Percentiles rank a stretch among this genome's conserved stretches.
These are phyloP conservation scores for Limonium bicolor DNA, from an alignment of 148 eudicot genomes.

Conservation along the genomic window DNA sequence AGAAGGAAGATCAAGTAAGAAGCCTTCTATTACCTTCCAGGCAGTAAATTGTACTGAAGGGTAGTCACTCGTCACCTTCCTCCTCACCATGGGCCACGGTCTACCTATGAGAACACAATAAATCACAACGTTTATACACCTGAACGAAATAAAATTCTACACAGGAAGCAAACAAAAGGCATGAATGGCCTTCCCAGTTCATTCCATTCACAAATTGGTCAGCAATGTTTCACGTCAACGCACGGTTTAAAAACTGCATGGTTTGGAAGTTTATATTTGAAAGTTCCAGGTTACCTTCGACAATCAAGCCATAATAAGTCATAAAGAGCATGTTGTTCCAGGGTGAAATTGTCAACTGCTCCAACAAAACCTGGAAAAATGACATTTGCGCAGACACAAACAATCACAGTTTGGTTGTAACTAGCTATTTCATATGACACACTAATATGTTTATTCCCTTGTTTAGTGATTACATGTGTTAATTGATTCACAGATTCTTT, in stretches of 20 bases:
- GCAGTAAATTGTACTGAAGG: conserved; percentile 44
- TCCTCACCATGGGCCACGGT: conserved; percentile 29
- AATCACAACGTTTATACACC: not conserved
- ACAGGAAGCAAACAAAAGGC: no score
- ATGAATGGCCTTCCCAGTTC: no score
- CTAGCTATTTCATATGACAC: not conserved
- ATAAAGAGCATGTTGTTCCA: conserved; percentile 56
- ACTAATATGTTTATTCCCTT: no score
- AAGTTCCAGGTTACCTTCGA: conserved; percentile 67
- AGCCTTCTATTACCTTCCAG: conserved; percentile 27
- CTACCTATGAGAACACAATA: conserved; percentile 23
- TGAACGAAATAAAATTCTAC: no score
- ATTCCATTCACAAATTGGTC: no score
- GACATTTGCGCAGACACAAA: not conserved
- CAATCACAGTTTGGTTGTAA: conserved; percentile 3
- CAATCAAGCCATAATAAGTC: conserved; percentile 48
- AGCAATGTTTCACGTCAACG: no score
- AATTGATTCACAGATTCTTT: no score
- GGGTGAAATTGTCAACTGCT: conserved; percentile 46
- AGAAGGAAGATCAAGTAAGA: not conserved
- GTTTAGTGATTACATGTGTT: no score
- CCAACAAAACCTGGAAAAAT: conserved; percentile 38
- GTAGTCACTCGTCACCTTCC: conserved; percentile 38
- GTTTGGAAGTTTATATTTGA: no score
- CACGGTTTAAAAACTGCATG: no score